These are phyloP conservation scores for Suhomyces faveliae DNA, from an alignment of 805 yeast species.

Conservation along the genomic window DNA sequence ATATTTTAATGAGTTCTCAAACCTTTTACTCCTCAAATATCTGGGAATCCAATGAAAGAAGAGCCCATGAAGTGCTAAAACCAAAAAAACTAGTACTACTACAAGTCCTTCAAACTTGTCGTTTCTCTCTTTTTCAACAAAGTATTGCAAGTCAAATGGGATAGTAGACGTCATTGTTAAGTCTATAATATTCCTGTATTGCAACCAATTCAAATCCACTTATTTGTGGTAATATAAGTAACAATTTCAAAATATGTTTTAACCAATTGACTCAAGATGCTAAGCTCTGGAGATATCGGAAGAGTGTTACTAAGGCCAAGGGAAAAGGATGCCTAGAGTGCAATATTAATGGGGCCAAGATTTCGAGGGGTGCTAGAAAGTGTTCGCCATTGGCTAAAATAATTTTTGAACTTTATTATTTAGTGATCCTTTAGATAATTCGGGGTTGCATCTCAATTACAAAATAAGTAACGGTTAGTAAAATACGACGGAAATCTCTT, in stretches of 20 bases:
- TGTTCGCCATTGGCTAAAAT: background rate
- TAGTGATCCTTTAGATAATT: background rate
- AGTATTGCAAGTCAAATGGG: slow-evolving; percentile 37
- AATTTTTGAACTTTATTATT: background rate
- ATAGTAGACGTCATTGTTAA: slow-evolving; percentile 16
- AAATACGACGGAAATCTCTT: background rate
- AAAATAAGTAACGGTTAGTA: background rate
- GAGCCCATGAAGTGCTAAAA: slow-evolving; percentile 37
- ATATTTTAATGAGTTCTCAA: slow-evolving; percentile 12
- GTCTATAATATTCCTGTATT: background rate
- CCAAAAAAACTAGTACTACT: slow-evolving; percentile 23
- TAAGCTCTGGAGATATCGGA: background rate
- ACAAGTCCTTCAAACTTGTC: slow-evolving; percentile 36
- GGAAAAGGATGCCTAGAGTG: background rate
- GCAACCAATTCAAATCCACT: background rate
- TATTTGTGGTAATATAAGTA: background rate
- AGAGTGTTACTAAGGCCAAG: background rate
- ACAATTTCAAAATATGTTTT: background rate
- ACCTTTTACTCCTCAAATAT: slow-evolving; percentile 25
- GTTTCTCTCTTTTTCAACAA: slow-evolving; percentile 38
- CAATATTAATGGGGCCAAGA: background rate
- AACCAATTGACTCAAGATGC: background rate
- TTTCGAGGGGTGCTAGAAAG: background rate
- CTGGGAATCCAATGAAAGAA: slow-evolving; percentile 45
- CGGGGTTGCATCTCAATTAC: background rate